These are phyloP conservation scores for Epithemia pelagica DNA, from an alignment of 108 stramenopile species.

Conservation along the genomic window DNA sequence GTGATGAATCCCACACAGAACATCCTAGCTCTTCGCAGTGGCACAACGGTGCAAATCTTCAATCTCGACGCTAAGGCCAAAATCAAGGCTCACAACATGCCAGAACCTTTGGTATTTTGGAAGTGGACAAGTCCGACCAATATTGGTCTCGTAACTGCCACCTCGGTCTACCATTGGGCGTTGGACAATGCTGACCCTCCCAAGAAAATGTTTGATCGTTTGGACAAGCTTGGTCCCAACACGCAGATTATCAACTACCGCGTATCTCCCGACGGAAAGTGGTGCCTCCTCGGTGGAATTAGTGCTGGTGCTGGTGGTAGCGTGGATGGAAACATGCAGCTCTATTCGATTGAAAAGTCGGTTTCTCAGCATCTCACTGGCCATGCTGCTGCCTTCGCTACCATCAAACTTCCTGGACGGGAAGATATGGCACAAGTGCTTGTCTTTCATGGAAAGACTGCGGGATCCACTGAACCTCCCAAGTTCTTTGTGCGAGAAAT, in stretches of 20 bases:
- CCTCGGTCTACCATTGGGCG: slow-evolving; percentile 93
- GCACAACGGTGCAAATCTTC: slow-evolving; percentile 93
- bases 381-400: slow-evolving; percentile 91
- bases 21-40: slow-evolving; percentile 91
- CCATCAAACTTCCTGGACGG: slow-evolving; percentile 83
- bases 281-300: slow-evolving; percentile 97
- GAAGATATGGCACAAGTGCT: slow-evolving; percentile 88
- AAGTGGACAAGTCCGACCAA: slow-evolving; percentile 87
- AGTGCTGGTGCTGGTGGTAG: slow-evolving; percentile 68
- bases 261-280: slow-evolving; percentile 92
- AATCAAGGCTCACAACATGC: slow-evolving; percentile 87
- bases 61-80: slow-evolving; percentile 93
- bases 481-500: slow-evolving; percentile 97
- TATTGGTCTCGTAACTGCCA: slow-evolving; percentile 92
- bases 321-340: slow-evolving; percentile 97
- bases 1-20: slow-evolving; percentile 95
- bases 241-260: slow-evolving; percentile 98
- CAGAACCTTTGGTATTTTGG: slow-evolving; percentile 92
- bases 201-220: slow-evolving; percentile 93
- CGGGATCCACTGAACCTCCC: slow-evolving; percentile 57
- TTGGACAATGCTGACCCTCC: slow-evolving; percentile 71
- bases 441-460: slow-evolving; percentile 96
- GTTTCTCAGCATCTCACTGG: slow-evolving; percentile 94
- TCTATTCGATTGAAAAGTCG: slow-evolving; percentile 93
- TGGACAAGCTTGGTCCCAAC: slow-evolving; percentile 75